Conservation (phyloP, 306 rosid species). For the Prunus mongolica region DNA sequence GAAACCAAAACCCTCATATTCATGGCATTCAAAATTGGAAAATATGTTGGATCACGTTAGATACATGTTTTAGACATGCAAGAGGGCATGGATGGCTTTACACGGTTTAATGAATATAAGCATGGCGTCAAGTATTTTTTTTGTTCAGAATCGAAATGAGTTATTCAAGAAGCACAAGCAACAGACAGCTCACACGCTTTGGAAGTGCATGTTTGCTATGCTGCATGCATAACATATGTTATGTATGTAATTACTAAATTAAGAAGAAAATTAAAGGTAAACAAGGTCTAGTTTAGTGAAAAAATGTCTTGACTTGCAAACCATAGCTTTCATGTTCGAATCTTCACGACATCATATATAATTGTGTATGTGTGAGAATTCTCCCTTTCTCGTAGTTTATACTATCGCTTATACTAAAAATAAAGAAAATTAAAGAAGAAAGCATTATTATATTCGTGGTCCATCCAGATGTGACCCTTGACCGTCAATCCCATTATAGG, state of each 20-base stretch:
- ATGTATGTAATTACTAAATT: background rate
- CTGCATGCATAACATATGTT: background rate
- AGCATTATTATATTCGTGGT: background rate
- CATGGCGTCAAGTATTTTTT: background rate
- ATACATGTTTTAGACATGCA: too few species aligned
- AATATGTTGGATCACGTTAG: too few species aligned
- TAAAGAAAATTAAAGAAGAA: too few species aligned
- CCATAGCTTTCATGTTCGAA: too few species aligned
- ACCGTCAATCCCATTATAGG: background rate
- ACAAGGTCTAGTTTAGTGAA: rapidly evolving
- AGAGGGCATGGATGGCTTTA: too few species aligned
- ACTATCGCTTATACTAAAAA: too few species aligned
- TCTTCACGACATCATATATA: too few species aligned
- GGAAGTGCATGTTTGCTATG: background rate
- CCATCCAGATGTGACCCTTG: background rate
- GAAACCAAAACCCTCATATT: too few species aligned
- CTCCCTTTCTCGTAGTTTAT: rapidly evolving
- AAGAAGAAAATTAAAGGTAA: too few species aligned
- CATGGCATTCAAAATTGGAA: too few species aligned
- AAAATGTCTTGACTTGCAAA: too few species aligned
- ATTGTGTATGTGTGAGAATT: too few species aligned
- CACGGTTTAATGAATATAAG: background rate
- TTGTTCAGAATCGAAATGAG: background rate
- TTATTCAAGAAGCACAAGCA: background rate
- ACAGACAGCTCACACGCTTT: background rate